Evolutionary conservation across 306 rosid genomes (phyloP).

Genomic region (Trifolium fragiferum): DNA sequence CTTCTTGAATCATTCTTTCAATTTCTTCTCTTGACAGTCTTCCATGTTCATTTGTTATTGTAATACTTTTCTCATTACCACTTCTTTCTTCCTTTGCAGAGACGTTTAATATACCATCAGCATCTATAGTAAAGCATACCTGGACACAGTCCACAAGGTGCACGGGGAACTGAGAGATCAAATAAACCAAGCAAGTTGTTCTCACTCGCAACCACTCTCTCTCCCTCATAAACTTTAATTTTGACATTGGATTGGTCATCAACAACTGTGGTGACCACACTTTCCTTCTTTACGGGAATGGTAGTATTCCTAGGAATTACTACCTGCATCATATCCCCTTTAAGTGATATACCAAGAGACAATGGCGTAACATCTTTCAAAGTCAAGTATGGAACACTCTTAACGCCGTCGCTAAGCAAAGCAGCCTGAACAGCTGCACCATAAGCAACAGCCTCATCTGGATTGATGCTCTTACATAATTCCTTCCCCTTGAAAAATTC

Average conservation of each 20-base stretch:
- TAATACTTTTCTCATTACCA: background rate
- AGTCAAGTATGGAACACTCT: background rate
- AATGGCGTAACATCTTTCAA: background rate
- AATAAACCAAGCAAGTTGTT: too few species aligned
- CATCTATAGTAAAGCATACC: background rate
- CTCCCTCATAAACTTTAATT: too few species aligned
- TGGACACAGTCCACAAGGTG: background rate
- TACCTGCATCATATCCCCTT: background rate
- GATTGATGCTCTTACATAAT: background rate
- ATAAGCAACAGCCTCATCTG: background rate
- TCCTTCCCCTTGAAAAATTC: background rate
- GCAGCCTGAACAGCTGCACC: background rate
- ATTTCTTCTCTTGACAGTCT: background rate
- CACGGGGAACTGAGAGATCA: background rate
- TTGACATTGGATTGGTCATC: too few species aligned
- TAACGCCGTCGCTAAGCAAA: background rate
- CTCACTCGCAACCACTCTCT: too few species aligned
- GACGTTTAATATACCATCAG: background rate
- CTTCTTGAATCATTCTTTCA: background rate
- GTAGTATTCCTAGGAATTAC: too few species aligned
- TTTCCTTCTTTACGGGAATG: too few species aligned
- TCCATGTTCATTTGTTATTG: background rate
- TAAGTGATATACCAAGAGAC: background rate
- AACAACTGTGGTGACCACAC: rapidly evolving
- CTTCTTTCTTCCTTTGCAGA: background rate